Evolutionary conservation across 1,284 basidiomycete genomes (phyloP).

Genomic region (Puccinia polysora): DNA sequence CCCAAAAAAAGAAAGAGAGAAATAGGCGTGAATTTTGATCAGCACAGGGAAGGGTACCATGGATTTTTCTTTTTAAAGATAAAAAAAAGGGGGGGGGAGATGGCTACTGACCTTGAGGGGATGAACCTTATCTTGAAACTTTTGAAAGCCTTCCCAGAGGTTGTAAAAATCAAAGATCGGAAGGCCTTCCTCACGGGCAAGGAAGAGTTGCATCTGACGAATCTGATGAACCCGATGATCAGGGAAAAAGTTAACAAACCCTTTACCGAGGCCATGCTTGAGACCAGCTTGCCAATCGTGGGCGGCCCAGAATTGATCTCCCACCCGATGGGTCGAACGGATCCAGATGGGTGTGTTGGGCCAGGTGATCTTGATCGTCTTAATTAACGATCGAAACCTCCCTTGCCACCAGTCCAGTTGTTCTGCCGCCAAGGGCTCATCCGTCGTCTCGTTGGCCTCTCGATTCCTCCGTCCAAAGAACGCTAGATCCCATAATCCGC

Average conservation of each 20-base stretch:
- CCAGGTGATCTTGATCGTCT: conserved; percentile 47
- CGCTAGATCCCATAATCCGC: conserved; percentile 51
- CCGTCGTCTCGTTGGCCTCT: conserved; percentile 44
- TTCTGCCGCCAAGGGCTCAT: conserved; percentile 47
- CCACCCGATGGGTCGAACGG: conserved; percentile 48
- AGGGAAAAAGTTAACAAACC: conserved; percentile 50
- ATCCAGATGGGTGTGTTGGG: conserved; percentile 48
- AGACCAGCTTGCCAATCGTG: conserved; percentile 39
- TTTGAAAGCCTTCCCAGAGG: conserved; percentile 50
- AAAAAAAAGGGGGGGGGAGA: background rate
- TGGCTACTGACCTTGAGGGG: conserved; percentile 45
- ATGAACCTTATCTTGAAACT: conserved; percentile 46
- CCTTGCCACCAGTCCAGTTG: conserved; percentile 49
- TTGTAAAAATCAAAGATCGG: conserved; percentile 49
- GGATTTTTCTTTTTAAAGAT: too few relatives aligned
- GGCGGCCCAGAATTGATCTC: conserved; percentile 44
- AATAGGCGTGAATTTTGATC: too few relatives aligned
- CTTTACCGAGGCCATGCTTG: conserved; percentile 34
- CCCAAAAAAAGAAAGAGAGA: background rate
- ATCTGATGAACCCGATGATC: conserved; percentile 49
- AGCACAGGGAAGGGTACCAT: too few relatives aligned
- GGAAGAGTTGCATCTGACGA: conserved; percentile 48
- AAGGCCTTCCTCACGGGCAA: conserved; percentile 46
- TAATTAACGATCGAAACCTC: conserved; percentile 45
- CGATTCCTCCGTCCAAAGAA: conserved; percentile 50